Evolutionary conservation across 371 early-diverging fungal species (phyloP).

Genomic region (Mortierella sp.): DNA sequence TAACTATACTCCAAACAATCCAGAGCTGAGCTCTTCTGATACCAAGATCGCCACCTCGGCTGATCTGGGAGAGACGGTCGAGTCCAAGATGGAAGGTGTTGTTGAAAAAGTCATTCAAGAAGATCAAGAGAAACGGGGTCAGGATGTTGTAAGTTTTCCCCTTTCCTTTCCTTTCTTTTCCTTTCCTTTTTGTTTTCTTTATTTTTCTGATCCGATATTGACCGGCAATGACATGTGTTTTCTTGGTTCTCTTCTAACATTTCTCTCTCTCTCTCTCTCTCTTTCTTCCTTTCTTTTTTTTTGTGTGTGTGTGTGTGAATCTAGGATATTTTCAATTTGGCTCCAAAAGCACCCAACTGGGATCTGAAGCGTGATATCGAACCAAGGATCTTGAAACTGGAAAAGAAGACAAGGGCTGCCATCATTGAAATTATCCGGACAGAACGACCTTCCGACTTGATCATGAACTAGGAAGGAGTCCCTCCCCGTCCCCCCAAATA

Average conservation of each 20-base stretch:
- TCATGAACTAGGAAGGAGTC: slow-evolving; percentile 12
- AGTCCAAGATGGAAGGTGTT: slow-evolving; percentile 67
- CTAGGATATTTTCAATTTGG: slow-evolving; percentile 81
- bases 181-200: background rate
- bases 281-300: slow-evolving; percentile 13
- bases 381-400: slow-evolving; percentile 76
- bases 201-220: background rate
- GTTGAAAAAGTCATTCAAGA: slow-evolving; percentile 67
- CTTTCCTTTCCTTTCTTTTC: no score
- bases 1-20: slow-evolving; percentile 69
- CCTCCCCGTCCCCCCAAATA: no score
- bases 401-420: slow-evolving; percentile 75
- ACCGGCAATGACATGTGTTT: no score
- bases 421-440: slow-evolving; percentile 82
- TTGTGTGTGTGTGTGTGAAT: no score
- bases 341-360: slow-evolving; percentile 90
- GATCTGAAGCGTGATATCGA: slow-evolving; percentile 89
- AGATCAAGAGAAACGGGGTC: slow-evolving; percentile 70
- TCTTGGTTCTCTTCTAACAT: background rate
- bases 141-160: slow-evolving; percentile 69
- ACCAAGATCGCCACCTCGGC: slow-evolving; percentile 59
- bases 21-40: slow-evolving; percentile 55
- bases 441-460: slow-evolving; percentile 43
- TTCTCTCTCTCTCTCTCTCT: slow-evolving; percentile 9
- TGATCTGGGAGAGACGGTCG: slow-evolving; percentile 64